Percentiles rank a stretch among this genome's conserved stretches.
phyloP scores from a whole-genome alignment of 768 basidiomycete genomes.

The Xerocomus brunneocitrinus region DNA sequence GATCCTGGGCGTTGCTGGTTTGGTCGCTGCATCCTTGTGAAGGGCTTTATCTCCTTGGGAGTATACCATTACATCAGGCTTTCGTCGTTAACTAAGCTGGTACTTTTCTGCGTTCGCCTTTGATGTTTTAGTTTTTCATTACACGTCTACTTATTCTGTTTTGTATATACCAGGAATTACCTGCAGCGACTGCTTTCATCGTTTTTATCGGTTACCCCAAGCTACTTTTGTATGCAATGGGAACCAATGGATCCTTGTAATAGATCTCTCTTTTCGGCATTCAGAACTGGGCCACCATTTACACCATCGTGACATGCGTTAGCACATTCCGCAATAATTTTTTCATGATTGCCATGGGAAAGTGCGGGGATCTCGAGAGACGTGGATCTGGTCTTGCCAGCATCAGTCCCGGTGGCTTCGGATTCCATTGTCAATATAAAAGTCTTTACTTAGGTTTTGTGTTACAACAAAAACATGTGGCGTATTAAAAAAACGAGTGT shows the following conservation, averaged over 20 bases:
- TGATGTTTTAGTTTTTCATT: slow-evolving; percentile 11
- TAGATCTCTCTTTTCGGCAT: neutral
- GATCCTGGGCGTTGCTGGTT: slow-evolving; percentile 31
- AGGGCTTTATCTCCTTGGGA: neutral
- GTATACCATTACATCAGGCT: slow-evolving; percentile 15
- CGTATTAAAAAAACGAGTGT: neutral
- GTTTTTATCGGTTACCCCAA: neutral
- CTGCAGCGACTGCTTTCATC: slow-evolving; percentile 3
- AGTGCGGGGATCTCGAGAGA: slow-evolving; percentile 20
- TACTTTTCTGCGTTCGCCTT: slow-evolving; percentile 14
- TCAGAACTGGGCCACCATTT: neutral
- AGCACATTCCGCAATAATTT: neutral
- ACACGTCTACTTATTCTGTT: slow-evolving; percentile 5
- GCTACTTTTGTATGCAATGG: neutral
- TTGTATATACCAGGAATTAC: slow-evolving; percentile 20
- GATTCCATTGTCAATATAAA: neutral
- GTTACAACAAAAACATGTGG: neutral
- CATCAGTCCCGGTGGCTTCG: neutral
- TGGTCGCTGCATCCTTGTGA: slow-evolving; percentile 30
- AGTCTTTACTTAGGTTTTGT: neutral
- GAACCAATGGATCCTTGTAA: neutral
- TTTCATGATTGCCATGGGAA: slow-evolving; percentile 7
- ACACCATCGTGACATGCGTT: slow-evolving; percentile 4
- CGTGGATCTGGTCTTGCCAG: slow-evolving; percentile 7
- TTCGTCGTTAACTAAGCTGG: slow-evolving; percentile 23